These are phyloP conservation scores for Albatrellus sp. DNA, from an alignment of 1,284 basidiomycete species.

Conservation along the genomic window DNA sequence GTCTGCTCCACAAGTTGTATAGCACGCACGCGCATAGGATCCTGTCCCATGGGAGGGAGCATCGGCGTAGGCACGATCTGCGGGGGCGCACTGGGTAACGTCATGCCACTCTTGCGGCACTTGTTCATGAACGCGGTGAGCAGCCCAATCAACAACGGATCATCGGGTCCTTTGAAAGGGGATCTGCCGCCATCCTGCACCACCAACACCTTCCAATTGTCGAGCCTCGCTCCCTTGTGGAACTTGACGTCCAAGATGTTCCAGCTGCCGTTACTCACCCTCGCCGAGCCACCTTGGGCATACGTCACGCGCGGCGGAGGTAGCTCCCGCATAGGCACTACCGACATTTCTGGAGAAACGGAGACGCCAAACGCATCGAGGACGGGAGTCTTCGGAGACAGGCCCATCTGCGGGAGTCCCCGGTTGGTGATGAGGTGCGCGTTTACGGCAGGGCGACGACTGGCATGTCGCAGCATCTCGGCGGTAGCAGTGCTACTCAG, in stretches of 20 bases:
- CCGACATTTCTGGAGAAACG: constrained; percentile 43
- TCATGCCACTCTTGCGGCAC: constrained; percentile 41
- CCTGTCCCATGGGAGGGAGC: constrained; percentile 19
- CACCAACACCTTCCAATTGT: constrained; percentile 47
- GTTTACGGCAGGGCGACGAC: constrained; percentile 45
- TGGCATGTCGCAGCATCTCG: constrained; percentile 53
- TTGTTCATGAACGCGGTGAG: constrained; percentile 39
- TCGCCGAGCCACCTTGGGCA: constrained; percentile 20
- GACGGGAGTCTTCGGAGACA: constrained; percentile 23
- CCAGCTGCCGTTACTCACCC: constrained; percentile 50
- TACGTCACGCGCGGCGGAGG: constrained; percentile 45
- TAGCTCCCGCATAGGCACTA: constrained; percentile 50
- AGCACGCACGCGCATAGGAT: constrained; percentile 29
- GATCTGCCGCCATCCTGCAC: constrained; percentile 31
- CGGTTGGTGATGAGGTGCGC: constrained; percentile 40
- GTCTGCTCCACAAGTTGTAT: constrained; percentile 26
- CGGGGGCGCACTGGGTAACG: constrained; percentile 24
- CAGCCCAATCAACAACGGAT: constrained; percentile 27
- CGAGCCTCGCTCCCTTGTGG: constrained; percentile 33
- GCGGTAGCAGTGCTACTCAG: constrained; percentile 42
- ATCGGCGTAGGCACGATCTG: constrained; percentile 22
- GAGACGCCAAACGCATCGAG: constrained; percentile 41
- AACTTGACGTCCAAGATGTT: constrained; percentile 61
- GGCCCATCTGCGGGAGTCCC: constrained; percentile 44
- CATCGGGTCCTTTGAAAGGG: constrained; percentile 26